phyloP scores from a whole-genome alignment of 768 basidiomycete species.

The Tubosaeta sp. region DNA sequence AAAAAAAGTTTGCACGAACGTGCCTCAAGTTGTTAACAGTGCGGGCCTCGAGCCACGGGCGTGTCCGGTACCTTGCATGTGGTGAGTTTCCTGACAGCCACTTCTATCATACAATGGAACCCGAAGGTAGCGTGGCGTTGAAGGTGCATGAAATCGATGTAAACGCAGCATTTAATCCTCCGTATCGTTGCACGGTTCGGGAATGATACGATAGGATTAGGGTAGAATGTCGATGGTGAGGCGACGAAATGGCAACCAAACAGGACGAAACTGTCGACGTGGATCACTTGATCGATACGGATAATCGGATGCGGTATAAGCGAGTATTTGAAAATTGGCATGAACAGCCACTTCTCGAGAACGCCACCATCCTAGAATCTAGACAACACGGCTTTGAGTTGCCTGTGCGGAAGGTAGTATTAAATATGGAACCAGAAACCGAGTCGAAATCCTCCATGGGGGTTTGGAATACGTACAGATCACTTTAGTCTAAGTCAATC shows the following conservation, averaged over 20 bases:
- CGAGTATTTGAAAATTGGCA: background rate
- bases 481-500: background rate
- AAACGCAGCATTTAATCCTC: background rate
- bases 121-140: too few species aligned
- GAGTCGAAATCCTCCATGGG: background rate
- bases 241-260: background rate
- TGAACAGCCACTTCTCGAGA: background rate
- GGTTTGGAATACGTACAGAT: background rate
- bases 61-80: background rate
- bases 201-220: background rate
- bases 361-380: background rate
- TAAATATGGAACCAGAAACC: background rate
- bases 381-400: background rate
- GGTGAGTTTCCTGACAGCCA: background rate
- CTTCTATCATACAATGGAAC: conserved; percentile 2
- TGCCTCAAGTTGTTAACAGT: background rate
- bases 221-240: background rate
- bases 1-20: background rate
- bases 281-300: background rate
- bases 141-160: too few species aligned
- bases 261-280: background rate
- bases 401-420: background rate
- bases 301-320: background rate
- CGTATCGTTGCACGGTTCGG: too few species aligned
- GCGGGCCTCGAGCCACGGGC: conserved; percentile 6